These are phyloP conservation scores for Saturnispora diversa DNA, from an alignment of 805 yeast species.

Conservation along the genomic window DNA sequence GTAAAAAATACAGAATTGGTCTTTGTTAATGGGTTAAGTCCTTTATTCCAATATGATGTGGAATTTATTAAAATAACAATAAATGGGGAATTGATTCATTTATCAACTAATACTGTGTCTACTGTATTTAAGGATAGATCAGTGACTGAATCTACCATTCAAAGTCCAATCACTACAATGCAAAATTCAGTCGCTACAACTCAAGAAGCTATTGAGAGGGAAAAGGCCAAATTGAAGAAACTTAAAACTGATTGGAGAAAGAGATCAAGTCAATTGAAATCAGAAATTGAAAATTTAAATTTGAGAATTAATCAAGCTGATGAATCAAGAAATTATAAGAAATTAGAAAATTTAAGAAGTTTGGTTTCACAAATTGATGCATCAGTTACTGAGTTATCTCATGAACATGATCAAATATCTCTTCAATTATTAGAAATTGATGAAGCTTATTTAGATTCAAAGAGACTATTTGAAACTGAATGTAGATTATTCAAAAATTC, in stretches of 20 bases:
- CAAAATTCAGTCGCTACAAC: slow-evolving; percentile 61
- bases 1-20: slow-evolving; percentile 41
- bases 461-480: slow-evolving; percentile 32
- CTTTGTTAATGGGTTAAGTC: slow-evolving; percentile 59
- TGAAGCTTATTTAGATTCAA: slow-evolving; percentile 32
- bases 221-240: slow-evolving; percentile 48
- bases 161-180: slow-evolving; percentile 54
- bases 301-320: slow-evolving; percentile 40
- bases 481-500: slow-evolving; percentile 27
- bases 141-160: slow-evolving; percentile 28
- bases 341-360: slow-evolving; percentile 43
- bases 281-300: slow-evolving; percentile 50
- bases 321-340: slow-evolving; percentile 49
- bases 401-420: slow-evolving; percentile 29
- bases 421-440: slow-evolving; percentile 33
- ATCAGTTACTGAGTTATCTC: slow-evolving; percentile 31
- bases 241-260: slow-evolving; percentile 52
- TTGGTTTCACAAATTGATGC: slow-evolving; percentile 35
- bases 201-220: slow-evolving; percentile 49
- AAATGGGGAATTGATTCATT: slow-evolving; percentile 23
- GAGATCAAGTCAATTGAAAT: slow-evolving; percentile 39
- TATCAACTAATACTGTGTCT: slow-evolving; percentile 29
- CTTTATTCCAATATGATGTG: slow-evolving; percentile 55
- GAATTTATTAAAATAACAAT: slow-evolving; percentile 34
- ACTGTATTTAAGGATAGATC: slow-evolving; percentile 29